phyloP scores from a whole-genome alignment of 257 asterid genomes.

The Rhazya stricta region DNA sequence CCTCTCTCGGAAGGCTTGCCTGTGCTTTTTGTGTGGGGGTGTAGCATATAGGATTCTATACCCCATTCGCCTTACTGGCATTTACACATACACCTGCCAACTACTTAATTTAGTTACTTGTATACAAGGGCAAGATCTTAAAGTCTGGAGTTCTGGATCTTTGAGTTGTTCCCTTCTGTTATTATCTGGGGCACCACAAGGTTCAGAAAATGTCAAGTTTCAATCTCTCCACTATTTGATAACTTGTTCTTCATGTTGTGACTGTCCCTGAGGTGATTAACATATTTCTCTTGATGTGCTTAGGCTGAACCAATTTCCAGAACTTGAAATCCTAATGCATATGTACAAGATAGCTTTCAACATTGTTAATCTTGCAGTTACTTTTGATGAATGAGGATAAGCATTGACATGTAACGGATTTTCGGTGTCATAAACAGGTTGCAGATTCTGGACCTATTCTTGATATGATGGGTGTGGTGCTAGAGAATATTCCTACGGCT shows the following conservation, averaged over 20 bases:
- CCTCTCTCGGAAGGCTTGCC: neutral
- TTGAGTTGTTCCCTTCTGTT: neutral
- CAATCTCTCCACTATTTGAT: neutral
- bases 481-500: slow-evolving; percentile 37
- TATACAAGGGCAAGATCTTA: neutral
- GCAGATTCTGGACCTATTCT: slow-evolving; percentile 49
- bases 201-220: neutral
- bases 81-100: neutral
- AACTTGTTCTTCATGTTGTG: neutral
- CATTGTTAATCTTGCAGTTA: neutral
- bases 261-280: neutral
- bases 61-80: neutral
- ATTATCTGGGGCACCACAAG: neutral
- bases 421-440: slow-evolving; percentile 27
- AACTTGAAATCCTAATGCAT: neutral
- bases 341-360: neutral
- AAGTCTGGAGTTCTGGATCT: neutral
- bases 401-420: neutral
- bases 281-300: neutral
- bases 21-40: neutral
- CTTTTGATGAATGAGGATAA: neutral
- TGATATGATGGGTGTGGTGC: slow-evolving; percentile 46
- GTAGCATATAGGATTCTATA: neutral
- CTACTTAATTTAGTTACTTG: neutral
- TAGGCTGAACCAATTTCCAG: neutral